Evolutionary conservation across 2,329 filamentous ascomycete species (phyloP), one percentile per base, ranked within the genome.

Genomic region (Niveomyces coronatus): DNA sequence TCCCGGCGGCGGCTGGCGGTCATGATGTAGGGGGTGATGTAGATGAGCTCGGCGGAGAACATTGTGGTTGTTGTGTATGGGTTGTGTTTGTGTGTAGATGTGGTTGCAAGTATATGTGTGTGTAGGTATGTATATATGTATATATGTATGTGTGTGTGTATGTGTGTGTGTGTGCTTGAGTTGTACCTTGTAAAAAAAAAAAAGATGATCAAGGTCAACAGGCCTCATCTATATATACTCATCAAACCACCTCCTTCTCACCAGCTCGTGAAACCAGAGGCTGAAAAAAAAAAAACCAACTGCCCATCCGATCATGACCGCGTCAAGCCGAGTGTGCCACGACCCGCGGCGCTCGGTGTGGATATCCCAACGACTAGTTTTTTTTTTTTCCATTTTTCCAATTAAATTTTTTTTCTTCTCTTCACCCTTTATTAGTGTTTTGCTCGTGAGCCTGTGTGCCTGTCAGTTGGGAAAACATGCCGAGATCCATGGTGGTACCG

Each of bases 1-100:
- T 33, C 37, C 23, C 37, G 37, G 26, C 26, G 23, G 15, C 27
- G 30, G 24, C 31, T 23, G 28, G 35, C 36, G 22, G 33, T 22
- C 39, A 37, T 41, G 33, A 37, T 28, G 36, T 39, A 42, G 22
- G 40, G 35, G 23, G 40, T 28, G 28, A 42, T 36, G 36, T 35
- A 42, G 36, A 36, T 36, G 32, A 39, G 35, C 6, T 42, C 40
- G 31, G 36, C 31, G 14, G 40, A 35, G 36, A 32, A 39, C 40
- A 42, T 42, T 27, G 24, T 29, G 16, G 16, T 23, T 18, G 22
- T 9, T 34, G 7, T 20, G 19, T 30, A 9, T 20, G 14, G 17
- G n/a, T 27, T 18, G 16, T 22, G 17, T 31, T 27, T 19, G n/a
- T 20, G 20, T 20, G 34, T 19, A 9, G 19, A 23, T 10, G 13